Percentiles rank a stretch among this genome's conserved stretches.
Conservation (phyloP, 1,284 basidiomycete genomes). For the Microbotryum saponariae region DNA sequence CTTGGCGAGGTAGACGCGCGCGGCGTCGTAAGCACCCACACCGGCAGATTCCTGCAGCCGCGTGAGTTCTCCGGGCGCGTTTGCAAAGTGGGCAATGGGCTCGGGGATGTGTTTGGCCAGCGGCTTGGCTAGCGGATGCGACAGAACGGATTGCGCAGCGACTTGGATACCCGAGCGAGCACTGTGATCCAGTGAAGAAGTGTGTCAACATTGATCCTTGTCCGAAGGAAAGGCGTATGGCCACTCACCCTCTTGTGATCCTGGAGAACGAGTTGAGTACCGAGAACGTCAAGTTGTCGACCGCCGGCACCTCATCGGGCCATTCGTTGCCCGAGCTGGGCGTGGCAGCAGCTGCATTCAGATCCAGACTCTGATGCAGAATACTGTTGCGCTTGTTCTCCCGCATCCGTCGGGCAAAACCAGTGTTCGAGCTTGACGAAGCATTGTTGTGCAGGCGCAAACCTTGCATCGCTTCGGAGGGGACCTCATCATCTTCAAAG, state of each 20-base stretch:
- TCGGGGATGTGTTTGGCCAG: slow-evolving; percentile 89
- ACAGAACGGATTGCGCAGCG: slow-evolving; percentile 82
- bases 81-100: slow-evolving; percentile 77
- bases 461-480: slow-evolving; percentile 18
- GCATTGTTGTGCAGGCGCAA: slow-evolving; percentile 9
- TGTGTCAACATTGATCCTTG: not conserved
- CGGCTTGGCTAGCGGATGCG: slow-evolving; percentile 85
- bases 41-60: slow-evolving; percentile 59
- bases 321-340: slow-evolving; percentile 7
- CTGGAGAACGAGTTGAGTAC: slow-evolving; percentile 36
- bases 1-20: slow-evolving; percentile 87
- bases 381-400: slow-evolving; percentile 26
- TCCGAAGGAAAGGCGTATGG: not conserved
- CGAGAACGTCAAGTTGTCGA: slow-evolving; percentile 39
- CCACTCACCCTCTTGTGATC: slow-evolving; percentile 33
- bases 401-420: not conserved
- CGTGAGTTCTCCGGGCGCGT: slow-evolving; percentile 37
- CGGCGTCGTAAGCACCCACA: slow-evolving; percentile 75
- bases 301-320: slow-evolving; percentile 24
- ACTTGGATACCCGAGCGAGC: slow-evolving; percentile 56
- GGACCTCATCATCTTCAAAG: slow-evolving; percentile 41
- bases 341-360: not conserved
- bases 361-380: slow-evolving; percentile 29
- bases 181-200: not conserved
- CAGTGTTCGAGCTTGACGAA: not conserved